Percentiles rank a stretch among this genome's conserved stretches.
Evolutionary conservation across 352 stramenopile genomes (phyloP).

Genomic region (Phytophthora macrochlamydospora): DNA sequence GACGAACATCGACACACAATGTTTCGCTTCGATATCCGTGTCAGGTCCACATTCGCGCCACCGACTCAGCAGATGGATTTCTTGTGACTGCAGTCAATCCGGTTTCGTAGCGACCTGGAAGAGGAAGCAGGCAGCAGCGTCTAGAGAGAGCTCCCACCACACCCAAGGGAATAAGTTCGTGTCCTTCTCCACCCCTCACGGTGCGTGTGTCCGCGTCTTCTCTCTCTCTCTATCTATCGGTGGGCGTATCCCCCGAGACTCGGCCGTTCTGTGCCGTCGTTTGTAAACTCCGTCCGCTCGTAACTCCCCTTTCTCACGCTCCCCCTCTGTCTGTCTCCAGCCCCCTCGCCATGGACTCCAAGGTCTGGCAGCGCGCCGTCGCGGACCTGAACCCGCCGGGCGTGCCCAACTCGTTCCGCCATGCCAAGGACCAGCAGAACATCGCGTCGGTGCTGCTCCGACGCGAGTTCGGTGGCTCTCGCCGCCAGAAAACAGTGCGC

Average conservation of each 20-base stretch:
- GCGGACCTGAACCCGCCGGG: constrained; percentile 72
- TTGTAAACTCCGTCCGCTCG: not conserved
- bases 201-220: not conserved
- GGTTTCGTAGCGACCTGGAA: not conserved
- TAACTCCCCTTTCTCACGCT: constrained; percentile 23
- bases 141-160: not conserved
- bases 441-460: constrained; percentile 67
- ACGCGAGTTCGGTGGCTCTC: constrained; percentile 56
- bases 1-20: too few relatives aligned
- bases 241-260: constrained; percentile 6
- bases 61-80: not conserved
- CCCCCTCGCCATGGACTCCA: constrained; percentile 33
- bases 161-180: not conserved
- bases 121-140: not conserved
- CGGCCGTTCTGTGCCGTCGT: constrained; percentile 5
- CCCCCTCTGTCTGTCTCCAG: not conserved
- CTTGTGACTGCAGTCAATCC: not conserved
- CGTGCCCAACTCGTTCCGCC: constrained; percentile 77
- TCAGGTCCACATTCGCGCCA: not conserved
- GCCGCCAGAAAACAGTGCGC: constrained; percentile 47
- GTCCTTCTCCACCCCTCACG: not conserved
- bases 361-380: constrained; percentile 77
- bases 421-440: constrained; percentile 68
- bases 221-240: not conserved
- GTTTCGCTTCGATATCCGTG: too few relatives aligned